Evolutionary conservation across 1,139 yeast species (phyloP).

Genomic region (Yamadazyma epiphylla): DNA sequence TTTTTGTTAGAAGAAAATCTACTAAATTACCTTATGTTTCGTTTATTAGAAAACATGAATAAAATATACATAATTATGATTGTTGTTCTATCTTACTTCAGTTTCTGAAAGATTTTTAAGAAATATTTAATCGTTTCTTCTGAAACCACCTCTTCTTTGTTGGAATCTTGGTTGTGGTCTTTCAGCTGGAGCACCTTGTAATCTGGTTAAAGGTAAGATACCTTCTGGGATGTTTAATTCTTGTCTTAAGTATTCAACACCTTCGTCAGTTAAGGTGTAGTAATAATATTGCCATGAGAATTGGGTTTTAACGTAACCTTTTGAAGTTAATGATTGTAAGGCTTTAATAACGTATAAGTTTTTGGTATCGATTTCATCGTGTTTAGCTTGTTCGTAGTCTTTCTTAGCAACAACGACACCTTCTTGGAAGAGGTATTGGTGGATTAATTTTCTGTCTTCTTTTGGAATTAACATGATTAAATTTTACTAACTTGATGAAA

Average conservation of each 20-base stretch:
- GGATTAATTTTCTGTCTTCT: slow-evolving; percentile 99
- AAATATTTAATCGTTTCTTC: slow-evolving; percentile 44
- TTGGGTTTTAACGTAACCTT: slow-evolving; percentile 99
- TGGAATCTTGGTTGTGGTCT: slow-evolving; percentile 57
- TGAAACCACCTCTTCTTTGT: slow-evolving; percentile 39
- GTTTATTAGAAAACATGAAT: slow-evolving; percentile 16
- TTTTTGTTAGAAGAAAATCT: not conserved
- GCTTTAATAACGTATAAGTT: slow-evolving; percentile 99
- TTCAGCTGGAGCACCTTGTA: slow-evolving; percentile 89
- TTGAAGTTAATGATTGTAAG: slow-evolving; percentile 97
- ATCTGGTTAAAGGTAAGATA: slow-evolving; percentile 98
- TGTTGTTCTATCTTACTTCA: slow-evolving; percentile 1
- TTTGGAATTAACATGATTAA: slow-evolving; percentile 94
- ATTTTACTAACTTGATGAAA: slow-evolving; percentile 1
- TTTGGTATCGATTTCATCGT: slow-evolving; percentile 96
- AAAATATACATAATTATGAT: slow-evolving; percentile 12
- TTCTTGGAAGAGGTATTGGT: slow-evolving; percentile 98
- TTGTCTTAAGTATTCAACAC: slow-evolving; percentile 97
- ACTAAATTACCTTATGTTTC: slow-evolving; percentile 11
- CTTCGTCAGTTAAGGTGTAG: slow-evolving; percentile 99
- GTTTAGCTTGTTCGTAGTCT: slow-evolving; percentile 97
- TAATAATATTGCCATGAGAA: slow-evolving; percentile 99
- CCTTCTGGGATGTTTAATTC: slow-evolving; percentile 98
- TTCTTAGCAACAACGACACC: slow-evolving; percentile 99
- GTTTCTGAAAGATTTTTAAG: not conserved